Evolutionary conservation across 495 filamentous ascomycete genomes (phyloP).

Genomic region (Darksidea phi): DNA sequence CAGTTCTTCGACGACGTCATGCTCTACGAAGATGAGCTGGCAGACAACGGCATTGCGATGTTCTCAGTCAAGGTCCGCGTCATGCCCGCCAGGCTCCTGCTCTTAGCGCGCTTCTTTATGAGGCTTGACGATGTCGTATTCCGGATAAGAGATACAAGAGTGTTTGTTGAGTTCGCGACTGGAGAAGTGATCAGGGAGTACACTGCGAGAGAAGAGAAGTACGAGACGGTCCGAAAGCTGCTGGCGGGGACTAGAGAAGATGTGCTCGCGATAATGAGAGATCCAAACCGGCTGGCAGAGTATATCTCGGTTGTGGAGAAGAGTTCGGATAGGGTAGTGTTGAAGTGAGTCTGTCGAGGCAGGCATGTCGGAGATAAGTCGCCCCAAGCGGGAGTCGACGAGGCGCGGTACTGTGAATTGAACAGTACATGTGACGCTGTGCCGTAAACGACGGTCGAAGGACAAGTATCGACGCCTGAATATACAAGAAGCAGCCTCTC

Average conservation of each 20-base stretch:
- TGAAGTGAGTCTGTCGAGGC: slow-evolving; percentile 24
- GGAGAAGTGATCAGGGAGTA: slow-evolving; percentile 86
- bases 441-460: too few species aligned
- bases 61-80: slow-evolving; percentile 85
- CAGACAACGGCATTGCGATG: slow-evolving; percentile 92
- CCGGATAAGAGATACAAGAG: slow-evolving; percentile 80
- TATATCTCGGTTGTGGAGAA: slow-evolving; percentile 69
- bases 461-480: too few species aligned
- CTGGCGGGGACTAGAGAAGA: slow-evolving; percentile 71
- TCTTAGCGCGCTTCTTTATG: slow-evolving; percentile 89
- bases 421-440: too few species aligned
- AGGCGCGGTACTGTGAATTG: too few species aligned
- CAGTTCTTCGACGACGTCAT: slow-evolving; percentile 92
- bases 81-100: slow-evolving; percentile 80
- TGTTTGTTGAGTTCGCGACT: slow-evolving; percentile 87
- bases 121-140: slow-evolving; percentile 85
- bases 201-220: slow-evolving; percentile 73
- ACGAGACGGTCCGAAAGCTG: slow-evolving; percentile 71
- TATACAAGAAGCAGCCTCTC: too few species aligned
- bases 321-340: slow-evolving; percentile 48
- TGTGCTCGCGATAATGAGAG: slow-evolving; percentile 73
- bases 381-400: too few species aligned
- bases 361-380: too few species aligned
- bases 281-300: slow-evolving; percentile 74
- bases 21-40: slow-evolving; percentile 94